Evolutionary conservation across 441 rosid species (phyloP), one percentile per base, ranked within the genome.

Genomic region (Corymbia calophylla): DNA sequence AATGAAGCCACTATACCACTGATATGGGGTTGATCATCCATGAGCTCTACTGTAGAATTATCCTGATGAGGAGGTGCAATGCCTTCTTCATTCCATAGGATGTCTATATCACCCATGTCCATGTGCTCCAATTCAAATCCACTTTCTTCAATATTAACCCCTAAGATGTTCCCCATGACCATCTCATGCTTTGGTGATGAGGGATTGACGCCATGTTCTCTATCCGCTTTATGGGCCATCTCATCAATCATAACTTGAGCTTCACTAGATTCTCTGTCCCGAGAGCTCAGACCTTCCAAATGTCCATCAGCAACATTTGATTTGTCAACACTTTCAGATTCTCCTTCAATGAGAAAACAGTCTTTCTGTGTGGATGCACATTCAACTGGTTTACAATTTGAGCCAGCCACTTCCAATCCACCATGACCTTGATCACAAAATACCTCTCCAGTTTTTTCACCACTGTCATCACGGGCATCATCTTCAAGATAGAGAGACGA

Each of bases 41-140:
- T 73, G 11, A 81, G 53, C n/a, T 49, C 39, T 44, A 87, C 87
- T 55, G 88, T 66, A 51, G 88, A 87, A 90, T 89, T 90, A 68
- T 90, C 87, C 32, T 92, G 94, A 47, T 87, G 89, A 89, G 87
- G 90, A 91, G 73, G 85, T 44, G 92, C 93, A 70, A 68, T 89
- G 82, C 89, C 93, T 88, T 92, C 96, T 53, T 94, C 91, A 77
- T 77, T 77, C 60, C 95, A 88, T 84, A 93, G 88, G 88, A 92
- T 90, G 90, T 95, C 92, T 89, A 96, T 87, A 53, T 94, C 96
- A 70, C 92, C 91, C 90, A 96, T 92, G 80, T 96, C 86, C 86
- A 91, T 91, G 18, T 92, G 94, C 44, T 92, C 92, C 77, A 88
- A 91, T 87, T 85, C 90, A 89, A 87, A 68, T 16, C 39, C 95